Conservation (phyloP, 352 stramenopile species). For the Salisapilia sapeloensis region DNA sequence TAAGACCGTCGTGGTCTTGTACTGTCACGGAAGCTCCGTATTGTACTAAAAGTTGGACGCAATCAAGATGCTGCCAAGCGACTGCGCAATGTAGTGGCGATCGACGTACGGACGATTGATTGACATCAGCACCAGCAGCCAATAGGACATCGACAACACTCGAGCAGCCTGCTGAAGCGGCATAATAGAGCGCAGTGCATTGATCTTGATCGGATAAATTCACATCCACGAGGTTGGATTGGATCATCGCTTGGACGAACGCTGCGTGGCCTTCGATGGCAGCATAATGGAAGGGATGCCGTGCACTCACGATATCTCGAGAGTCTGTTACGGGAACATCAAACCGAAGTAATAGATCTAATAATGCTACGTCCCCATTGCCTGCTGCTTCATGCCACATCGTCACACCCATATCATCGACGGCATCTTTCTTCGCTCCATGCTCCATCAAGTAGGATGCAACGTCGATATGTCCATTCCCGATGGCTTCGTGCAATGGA, state of each 20-base stretch:
- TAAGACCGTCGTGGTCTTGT: constrained; percentile 22
- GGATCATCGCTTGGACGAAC: constrained; percentile 37
- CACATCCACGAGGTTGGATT: constrained; percentile 34
- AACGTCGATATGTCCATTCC: constrained; percentile 21
- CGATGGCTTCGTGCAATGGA: constrained; percentile 49
- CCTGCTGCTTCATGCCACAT: constrained; percentile 67
- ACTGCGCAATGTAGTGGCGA: constrained; percentile 58
- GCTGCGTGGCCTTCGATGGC: constrained; percentile 41
- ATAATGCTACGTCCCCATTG: constrained; percentile 28
- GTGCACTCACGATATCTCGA: constrained; percentile 61
- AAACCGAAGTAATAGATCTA: constrained; percentile 37
- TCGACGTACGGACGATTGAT: constrained; percentile 35
- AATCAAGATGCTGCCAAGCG: constrained; percentile 49
- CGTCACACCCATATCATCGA: constrained; percentile 65
- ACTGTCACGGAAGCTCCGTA: constrained; percentile 12
- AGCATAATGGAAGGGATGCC: constrained; percentile 68
- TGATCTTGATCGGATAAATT: constrained; percentile 41
- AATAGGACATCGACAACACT: constrained; percentile 36
- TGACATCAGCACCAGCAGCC: constrained; percentile 20
- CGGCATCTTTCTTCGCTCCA: constrained; percentile 39
- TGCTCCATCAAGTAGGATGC: constrained; percentile 30
- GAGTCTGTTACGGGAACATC: too few relatives aligned
- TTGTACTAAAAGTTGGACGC: constrained; percentile 26
- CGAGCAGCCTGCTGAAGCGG: constrained; percentile 37
- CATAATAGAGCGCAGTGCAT: constrained; percentile 63